Percentiles rank a stretch among this genome's conserved stretches.
Conservation (phyloP, 208 protist species). For the Phytomonas sp. region DNA sequence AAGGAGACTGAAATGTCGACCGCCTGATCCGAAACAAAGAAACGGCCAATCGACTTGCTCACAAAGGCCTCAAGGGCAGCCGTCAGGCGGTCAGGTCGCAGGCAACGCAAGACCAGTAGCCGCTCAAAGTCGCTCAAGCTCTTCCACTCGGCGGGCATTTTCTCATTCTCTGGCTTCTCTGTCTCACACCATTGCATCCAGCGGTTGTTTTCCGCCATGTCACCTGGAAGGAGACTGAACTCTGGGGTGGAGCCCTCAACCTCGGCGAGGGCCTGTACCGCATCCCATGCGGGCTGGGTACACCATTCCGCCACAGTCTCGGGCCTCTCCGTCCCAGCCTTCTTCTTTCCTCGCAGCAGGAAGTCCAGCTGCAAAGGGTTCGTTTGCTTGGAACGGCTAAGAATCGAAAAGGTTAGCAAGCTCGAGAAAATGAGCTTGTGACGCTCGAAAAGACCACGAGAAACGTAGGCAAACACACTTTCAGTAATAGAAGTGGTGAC, state of each 20-base stretch:
- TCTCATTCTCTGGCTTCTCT: constrained; percentile 89
- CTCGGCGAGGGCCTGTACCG: constrained; percentile 87
- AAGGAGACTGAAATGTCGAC: constrained; percentile 93
- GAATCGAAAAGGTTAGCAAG: constrained; percentile 92
- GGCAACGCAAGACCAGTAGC: constrained; percentile 93
- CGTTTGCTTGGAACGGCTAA: constrained; percentile 74
- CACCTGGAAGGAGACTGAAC: constrained; percentile 79
- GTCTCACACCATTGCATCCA: constrained; percentile 89
- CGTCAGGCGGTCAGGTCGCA: constrained; percentile 96
- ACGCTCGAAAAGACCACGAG: constrained; percentile 97
- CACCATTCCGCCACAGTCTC: constrained; percentile 90
- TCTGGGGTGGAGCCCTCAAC: constrained; percentile 83
- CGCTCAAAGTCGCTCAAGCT: constrained; percentile 94
- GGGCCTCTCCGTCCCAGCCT: constrained; percentile 70
- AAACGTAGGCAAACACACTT: constrained; percentile 92
- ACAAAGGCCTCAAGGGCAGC: constrained; percentile 93
- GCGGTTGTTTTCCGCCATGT: constrained; percentile 90
- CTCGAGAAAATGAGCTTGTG: constrained; percentile 98
- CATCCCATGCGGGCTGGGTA: constrained; percentile 87
- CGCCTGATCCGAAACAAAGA: constrained; percentile 93
- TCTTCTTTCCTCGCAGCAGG: constrained; percentile 90
- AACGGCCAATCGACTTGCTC: constrained; percentile 84
- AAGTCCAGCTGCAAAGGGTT: constrained; percentile 91
- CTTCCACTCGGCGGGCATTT: constrained; percentile 92
- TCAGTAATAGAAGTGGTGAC: constrained; percentile 93